phyloP scores from a whole-genome alignment of 1,284 basidiomycete genomes.

The Trichosporon faecale region DNA sequence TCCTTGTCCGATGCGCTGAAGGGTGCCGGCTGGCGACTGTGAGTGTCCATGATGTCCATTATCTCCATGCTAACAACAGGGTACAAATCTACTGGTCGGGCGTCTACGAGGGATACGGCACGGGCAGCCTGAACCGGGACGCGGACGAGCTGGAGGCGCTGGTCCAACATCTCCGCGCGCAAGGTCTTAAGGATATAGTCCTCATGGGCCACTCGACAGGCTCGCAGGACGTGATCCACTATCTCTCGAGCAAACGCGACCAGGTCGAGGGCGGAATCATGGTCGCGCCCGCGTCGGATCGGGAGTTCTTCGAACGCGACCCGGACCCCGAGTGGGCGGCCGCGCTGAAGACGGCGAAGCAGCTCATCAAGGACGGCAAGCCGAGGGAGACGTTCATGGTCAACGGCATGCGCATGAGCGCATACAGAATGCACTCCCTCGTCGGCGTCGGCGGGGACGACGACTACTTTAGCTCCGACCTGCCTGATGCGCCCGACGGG shows the following conservation, averaged over 20 bases:
- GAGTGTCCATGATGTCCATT: background rate
- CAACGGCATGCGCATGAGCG: constrained; percentile 37
- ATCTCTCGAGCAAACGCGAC: constrained; percentile 35
- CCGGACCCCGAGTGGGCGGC: background rate
- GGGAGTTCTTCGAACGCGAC: background rate
- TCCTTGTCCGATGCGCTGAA: background rate
- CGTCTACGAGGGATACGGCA: background rate
- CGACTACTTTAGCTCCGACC: constrained; percentile 51
- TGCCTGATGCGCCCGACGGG: constrained; percentile 30
- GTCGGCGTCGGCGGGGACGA: constrained; percentile 46
- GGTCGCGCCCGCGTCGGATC: constrained; percentile 16
- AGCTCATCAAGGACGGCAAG: background rate
- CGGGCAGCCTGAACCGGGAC: background rate
- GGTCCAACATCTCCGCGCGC: background rate
- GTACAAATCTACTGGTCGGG: background rate
- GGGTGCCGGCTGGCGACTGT: background rate
- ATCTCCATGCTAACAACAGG: background rate
- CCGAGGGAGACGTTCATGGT: constrained; percentile 27
- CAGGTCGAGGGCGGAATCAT: constrained; percentile 26
- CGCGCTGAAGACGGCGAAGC: background rate
- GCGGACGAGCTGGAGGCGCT: background rate
- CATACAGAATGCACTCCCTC: constrained; percentile 39
- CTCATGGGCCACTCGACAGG: constrained; percentile 53
- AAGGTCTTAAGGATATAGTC: constrained; percentile 25
- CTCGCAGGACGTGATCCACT: constrained; percentile 51